Percentiles rank a stretch among this genome's conserved stretches.
Conservation (phyloP, 768 basidiomycete genomes). For the Phaffia tasmanica region DNA sequence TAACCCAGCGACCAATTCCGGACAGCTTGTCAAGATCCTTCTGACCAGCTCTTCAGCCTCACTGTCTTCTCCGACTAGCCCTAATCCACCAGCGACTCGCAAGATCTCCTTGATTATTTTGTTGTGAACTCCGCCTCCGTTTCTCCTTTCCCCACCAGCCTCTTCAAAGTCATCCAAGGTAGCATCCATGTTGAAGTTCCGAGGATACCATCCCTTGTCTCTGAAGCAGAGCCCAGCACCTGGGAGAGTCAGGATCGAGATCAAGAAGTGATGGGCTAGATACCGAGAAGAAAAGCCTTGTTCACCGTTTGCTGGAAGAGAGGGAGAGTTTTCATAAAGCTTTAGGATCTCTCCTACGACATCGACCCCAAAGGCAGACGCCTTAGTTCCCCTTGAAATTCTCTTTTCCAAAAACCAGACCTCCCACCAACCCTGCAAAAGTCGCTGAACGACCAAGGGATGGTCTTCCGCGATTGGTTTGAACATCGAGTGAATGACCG, state of each 20-base stretch:
- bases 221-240: conserved; percentile 77
- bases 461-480: conserved; percentile 21
- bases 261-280: conserved; percentile 73
- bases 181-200: conserved; percentile 45
- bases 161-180: conserved; percentile 39
- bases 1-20: conserved; percentile 71
- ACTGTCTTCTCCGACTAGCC: conserved; percentile 65
- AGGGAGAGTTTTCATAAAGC: conserved; percentile 57
- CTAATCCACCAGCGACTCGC: conserved; percentile 49
- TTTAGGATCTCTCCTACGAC: conserved; percentile 50
- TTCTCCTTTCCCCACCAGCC: conserved; percentile 31
- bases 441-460: conserved; percentile 49
- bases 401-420: conserved; percentile 65
- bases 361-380: conserved; percentile 57
- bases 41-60: conserved; percentile 73
- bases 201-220: conserved; percentile 82
- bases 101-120: conserved; percentile 69
- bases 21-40: conserved; percentile 68
- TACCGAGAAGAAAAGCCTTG: conserved; percentile 34
- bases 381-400: conserved; percentile 58
- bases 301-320: conserved; percentile 46
- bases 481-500: conserved; percentile 21
- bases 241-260: conserved; percentile 68
- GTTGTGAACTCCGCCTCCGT: conserved; percentile 47
- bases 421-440: conserved; percentile 65